These are phyloP conservation scores for Nitzschia palea DNA, from an alignment of 108 stramenopile species.

Conservation along the genomic window DNA sequence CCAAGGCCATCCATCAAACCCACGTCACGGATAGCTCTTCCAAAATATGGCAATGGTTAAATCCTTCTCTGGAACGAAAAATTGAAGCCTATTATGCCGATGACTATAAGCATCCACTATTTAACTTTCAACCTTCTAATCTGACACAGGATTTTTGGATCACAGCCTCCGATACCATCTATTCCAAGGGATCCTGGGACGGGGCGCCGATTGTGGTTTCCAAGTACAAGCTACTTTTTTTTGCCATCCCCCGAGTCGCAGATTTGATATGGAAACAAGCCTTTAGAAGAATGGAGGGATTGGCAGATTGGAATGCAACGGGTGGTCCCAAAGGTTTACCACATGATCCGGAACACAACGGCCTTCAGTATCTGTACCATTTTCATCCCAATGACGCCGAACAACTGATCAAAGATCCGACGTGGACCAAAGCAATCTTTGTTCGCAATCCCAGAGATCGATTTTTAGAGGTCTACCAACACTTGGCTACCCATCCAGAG, in stretches of 20 bases:
- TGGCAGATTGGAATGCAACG: conserved; percentile 26
- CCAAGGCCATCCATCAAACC: conserved; percentile 5
- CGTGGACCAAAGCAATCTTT: conserved; percentile 66
- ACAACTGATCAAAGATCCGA: conserved; percentile 45
- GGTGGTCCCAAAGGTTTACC: conserved; percentile 28
- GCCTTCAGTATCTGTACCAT: conserved; percentile 47
- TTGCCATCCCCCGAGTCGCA: conserved; percentile 42
- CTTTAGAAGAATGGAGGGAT: conserved; percentile 57
- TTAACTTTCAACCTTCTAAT: conserved; percentile 25
- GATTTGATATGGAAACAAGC: conserved; percentile 46
- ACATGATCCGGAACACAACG: conserved; percentile 42
- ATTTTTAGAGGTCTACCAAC: conserved; percentile 38
- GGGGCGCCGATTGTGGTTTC: conserved; percentile 49
- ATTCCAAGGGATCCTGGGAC: conserved; percentile 29
- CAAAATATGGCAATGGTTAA: conserved; percentile 34
- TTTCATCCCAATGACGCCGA: conserved; percentile 46
- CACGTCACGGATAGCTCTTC: conserved; percentile 22
- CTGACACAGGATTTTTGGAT: conserved; percentile 23
- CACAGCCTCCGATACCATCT: conserved; percentile 18
- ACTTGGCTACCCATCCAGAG: conserved; percentile 15
- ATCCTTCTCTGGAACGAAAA: conserved; percentile 35
- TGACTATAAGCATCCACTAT: conserved; percentile 38
- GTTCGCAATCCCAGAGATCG: conserved; percentile 68
- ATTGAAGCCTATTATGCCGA: conserved; percentile 36
- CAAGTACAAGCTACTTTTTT: conserved; percentile 52